Base-by-base conservation (phyloP, 345 rosid species). In the Melaleuca quinquenervia region DNA sequence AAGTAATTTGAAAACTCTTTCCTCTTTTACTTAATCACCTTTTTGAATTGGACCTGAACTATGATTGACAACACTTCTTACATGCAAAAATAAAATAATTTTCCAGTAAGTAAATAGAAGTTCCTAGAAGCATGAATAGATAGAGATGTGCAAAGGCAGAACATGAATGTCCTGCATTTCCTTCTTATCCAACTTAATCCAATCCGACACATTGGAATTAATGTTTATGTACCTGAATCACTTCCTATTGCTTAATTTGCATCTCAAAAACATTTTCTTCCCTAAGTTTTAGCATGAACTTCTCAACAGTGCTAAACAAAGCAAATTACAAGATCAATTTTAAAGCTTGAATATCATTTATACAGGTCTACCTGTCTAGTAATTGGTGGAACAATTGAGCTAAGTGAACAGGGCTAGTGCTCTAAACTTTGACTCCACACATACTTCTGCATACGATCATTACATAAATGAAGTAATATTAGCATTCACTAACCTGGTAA, bases 401-500 rank as follows among this genome's bases (percentile, higher is more conserved):
- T 2, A 41, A 41, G 41, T 41, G 41, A 41, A 41, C 41, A 41
- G 41, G 41, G 41, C 41, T 41, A 41, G 41, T 41, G 41, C 41
- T 41, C 41, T 41, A 41, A 41, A 41, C 41, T 2, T 41, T 41
- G 41, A 2, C 41, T 41, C 41, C 41, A 41, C 41, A 41, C 41
- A 41, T 41, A 41, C 41, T 41, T 41, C 41, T 41, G 41, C 41
- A 41, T 41, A 41, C 41, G 41, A 41, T 41, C 41, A 62, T 62
- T 1, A 27, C 10, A 62, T 0, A 55, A 9, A 24, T 27, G 41
- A 2, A 1, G 14, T 6, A 58, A 82, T 86, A 70, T 58, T 58
- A 89, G 85, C 58, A 82, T 87, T 58, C 85, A 62, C 84, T 89
- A 9, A 96, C 96, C 98, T 96, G 96, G 91, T 92, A 97, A 90